A percentile compares a stretch with the other conserved stretches of the same genome.
Evolutionary conservation across 768 basidiomycete genomes (phyloP).

Genomic region (Podaxis sp.): DNA sequence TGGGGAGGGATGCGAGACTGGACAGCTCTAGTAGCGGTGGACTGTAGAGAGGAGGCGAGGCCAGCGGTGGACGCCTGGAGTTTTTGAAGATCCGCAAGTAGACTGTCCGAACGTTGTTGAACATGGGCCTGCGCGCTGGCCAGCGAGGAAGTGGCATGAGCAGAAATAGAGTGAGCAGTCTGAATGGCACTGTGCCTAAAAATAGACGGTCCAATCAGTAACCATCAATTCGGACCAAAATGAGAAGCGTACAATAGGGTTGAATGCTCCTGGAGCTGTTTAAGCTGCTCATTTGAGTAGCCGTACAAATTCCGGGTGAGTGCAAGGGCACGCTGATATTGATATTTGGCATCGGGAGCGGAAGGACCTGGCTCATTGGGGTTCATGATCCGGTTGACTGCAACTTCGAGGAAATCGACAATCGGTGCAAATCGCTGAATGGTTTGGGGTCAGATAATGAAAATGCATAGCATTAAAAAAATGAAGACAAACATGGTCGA

Average conservation of each 20-base stretch:
- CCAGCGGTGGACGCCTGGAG: slow-evolving; percentile 59
- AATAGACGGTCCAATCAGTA: slow-evolving; percentile 10
- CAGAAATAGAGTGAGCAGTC: slow-evolving; percentile 63
- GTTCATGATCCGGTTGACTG: slow-evolving; percentile 48
- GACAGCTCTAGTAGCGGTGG: slow-evolving; percentile 28
- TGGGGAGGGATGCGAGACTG: slow-evolving; percentile 54
- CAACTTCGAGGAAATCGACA: slow-evolving; percentile 67
- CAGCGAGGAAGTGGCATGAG: slow-evolving; percentile 58
- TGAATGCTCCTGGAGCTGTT: slow-evolving; percentile 66
- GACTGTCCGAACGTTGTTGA: slow-evolving; percentile 59
- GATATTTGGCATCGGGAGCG: slow-evolving; percentile 60
- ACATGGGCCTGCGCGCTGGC: slow-evolving; percentile 55
- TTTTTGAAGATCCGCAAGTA: slow-evolving; percentile 67
- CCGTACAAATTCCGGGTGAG: slow-evolving; percentile 64
- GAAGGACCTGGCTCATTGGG: slow-evolving; percentile 44
- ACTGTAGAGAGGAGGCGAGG: slow-evolving; percentile 44
- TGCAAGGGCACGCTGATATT: slow-evolving; percentile 73
- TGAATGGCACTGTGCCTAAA: slow-evolving; percentile 67
- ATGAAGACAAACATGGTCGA: slow-evolving; percentile 63
- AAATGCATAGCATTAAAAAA: slow-evolving; percentile 19
- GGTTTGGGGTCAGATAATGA: slow-evolving; percentile 12
- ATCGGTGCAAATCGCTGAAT: slow-evolving; percentile 69
- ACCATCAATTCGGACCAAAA: neutral
- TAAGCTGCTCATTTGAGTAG: slow-evolving; percentile 72
- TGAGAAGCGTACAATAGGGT: slow-evolving; percentile 53